Base-by-base conservation (phyloP, 164 flowering plant species). In the Hamamelis virginiana region DNA sequence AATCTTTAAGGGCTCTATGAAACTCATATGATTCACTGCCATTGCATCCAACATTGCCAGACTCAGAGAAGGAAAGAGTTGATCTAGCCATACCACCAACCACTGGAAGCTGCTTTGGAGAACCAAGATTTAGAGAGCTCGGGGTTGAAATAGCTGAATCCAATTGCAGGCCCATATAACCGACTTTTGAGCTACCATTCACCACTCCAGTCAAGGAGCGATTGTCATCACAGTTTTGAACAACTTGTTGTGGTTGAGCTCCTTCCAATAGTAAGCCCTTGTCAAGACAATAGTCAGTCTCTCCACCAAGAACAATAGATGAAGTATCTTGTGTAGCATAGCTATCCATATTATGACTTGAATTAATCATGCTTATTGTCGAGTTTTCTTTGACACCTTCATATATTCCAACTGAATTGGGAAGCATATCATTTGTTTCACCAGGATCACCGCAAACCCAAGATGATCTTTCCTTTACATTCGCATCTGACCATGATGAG, bases 401-500 rank as follows among this genome's bases (percentile, higher is more conserved):
- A 50, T 19, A 19, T 46, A 43, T 1, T 67, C 46, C 55, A 45
- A 50, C 5, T 21, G 74, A 71, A 65, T 4, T 23, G 1, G 47
- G 33, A 33, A 71, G 74, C 51, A 59, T 46, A 10, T 5, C 47
- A 71, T 64, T 47, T 58, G 44, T 53, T 26, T 45, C 61, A 23
- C 6, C 33, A 52, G 70, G 28, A 55, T 68, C 72, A 56, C 41
- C 5, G 58, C 23, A 64, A 19, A 1, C 52, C 76, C 76, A 68
- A 47, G 56, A 62, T 33, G 67, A 51, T 50, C 66, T 59, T 59
- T 74, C 62, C 56, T 43, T 69, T 9, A 9, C 52, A 64, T 74
- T 60, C 15, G 25, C 60, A 69, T 69, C 66, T n/a, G 70, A 58
- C 72, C 69, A 74, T 26, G 69, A 58, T 44, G 72, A 43, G 59